Base-by-base conservation (phyloP, 2,329 filamentous ascomycete species). In the Epichloe festucae region DNA sequence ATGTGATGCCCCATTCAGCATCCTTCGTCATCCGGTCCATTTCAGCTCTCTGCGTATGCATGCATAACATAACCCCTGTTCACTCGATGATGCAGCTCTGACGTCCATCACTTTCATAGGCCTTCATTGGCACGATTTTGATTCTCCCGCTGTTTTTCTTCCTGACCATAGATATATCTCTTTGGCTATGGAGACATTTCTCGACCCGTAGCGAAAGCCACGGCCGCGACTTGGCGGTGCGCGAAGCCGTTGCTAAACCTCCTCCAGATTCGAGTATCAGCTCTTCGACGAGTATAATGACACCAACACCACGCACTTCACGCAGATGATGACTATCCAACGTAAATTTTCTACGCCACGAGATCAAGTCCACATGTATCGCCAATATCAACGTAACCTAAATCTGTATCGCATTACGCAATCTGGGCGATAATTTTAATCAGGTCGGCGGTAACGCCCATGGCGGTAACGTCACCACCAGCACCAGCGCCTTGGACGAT, bases 401-500 rank as follows among this genome's bases (percentile, higher is more conserved):
- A 21, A 40, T n/a, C 36, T 11, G 15, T 27, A 12, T 35, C 23
- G 27, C 27, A 38, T 64, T 64, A 70, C 53, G 74, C 74, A 62
- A 94, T 75, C 64, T 89, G 75, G 59, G 85, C 77, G 54, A 96
- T 63, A 39, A 94, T 87, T 76, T 95, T 96, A 67, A 97, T 76
- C 62, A 98, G 70, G 72, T 98, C 93, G 46, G 81, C 82, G n/a
- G 89, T 89, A 46, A 98, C 91, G 54, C 93, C 93, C 91, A 97
- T 97, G 31, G 93, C 93, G 36, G 93, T 98, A 50, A 97, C 89
- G 44, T 96, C 90, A 57, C 87, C 90, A 60, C 93, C 93, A 27
- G 93, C 93, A 55, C 90, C 93, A 38, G 89, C 89, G 54, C 93
- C 93, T 73, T 97, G 91, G 56, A 98, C 81, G 64, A 96, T 95